Evolutionary conservation across 306 rosid genomes (phyloP).

Genomic region (Ziziphus jujuba): DNA sequence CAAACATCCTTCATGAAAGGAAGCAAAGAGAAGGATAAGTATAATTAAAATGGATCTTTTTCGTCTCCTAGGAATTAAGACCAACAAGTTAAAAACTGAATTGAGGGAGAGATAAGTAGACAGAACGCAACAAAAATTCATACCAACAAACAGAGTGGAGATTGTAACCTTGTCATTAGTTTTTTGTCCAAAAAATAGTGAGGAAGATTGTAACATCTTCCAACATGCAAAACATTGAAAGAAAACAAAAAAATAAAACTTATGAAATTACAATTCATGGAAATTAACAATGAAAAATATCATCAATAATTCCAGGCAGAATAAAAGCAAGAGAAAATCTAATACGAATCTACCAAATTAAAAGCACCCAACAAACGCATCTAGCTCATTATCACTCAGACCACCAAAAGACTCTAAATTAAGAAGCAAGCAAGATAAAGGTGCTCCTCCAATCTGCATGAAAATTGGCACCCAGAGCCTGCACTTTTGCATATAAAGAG

Average conservation of each 20-base stretch:
- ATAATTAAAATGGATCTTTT: background rate
- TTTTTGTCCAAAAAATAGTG: too few species aligned
- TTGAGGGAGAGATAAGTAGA: background rate
- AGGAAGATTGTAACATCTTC: background rate
- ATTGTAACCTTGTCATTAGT: too few species aligned
- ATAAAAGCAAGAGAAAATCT: background rate
- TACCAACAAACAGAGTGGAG: background rate
- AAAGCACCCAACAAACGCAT: background rate
- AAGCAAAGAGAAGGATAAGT: background rate
- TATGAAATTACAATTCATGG: too few species aligned
- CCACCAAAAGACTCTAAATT: background rate
- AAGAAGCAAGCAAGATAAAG: background rate
- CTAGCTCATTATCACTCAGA: background rate
- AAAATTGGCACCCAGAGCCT: background rate
- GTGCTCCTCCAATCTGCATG: constrained; percentile 1
- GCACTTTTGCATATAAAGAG: background rate
- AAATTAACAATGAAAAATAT: background rate
- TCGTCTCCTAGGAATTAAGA: background rate
- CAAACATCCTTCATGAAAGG: background rate
- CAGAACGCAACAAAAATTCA: background rate
- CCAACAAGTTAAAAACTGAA: background rate
- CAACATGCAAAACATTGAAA: background rate
- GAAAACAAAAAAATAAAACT: too few species aligned
- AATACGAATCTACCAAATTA: background rate
- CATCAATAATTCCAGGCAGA: background rate